phyloP scores from a whole-genome alignment of 768 basidiomycete genomes.

The Tremella mesenterica region DNA sequence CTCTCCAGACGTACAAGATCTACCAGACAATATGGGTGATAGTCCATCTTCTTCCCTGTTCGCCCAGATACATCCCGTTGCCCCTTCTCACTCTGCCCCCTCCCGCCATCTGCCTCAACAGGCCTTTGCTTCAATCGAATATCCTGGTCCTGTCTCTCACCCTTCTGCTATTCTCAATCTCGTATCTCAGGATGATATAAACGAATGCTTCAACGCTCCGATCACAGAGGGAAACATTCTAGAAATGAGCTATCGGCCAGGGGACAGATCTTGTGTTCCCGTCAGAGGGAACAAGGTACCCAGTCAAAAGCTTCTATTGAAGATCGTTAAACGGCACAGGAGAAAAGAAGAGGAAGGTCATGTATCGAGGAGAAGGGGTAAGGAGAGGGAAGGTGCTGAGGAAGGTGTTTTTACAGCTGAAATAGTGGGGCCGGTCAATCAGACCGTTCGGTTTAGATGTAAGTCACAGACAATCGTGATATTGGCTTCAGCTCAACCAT shows the following conservation, averaged over 20 bases:
- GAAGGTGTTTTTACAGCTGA: constrained; percentile 28
- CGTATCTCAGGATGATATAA: constrained; percentile 57
- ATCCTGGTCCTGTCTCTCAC: constrained; percentile 71
- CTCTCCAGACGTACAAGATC: too few species aligned
- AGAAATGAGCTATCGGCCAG: constrained; percentile 67
- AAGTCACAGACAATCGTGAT: constrained; percentile 37
- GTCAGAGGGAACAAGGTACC: constrained; percentile 68
- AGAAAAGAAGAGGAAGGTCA: constrained; percentile 47
- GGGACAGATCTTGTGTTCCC: constrained; percentile 72
- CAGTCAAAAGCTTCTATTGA: constrained; percentile 74
- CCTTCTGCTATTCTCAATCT: constrained; percentile 60
- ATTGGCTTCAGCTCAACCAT: neutral
- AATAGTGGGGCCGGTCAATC: constrained; percentile 62
- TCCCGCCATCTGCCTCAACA: constrained; percentile 39
- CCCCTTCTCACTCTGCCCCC: constrained; percentile 10
- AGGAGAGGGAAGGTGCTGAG: too few species aligned
- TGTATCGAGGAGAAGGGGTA: constrained; percentile 8
- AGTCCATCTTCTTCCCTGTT: neutral
- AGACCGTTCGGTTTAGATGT: constrained; percentile 86
- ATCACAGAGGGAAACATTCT: constrained; percentile 49
- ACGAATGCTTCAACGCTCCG: constrained; percentile 57
- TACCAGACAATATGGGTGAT: too few species aligned
- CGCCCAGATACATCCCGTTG: neutral
- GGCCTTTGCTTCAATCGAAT: constrained; percentile 73
- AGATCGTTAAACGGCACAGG: constrained; percentile 67